These are phyloP conservation scores for Solanum appendiculatum DNA, from an alignment of 257 asterid species.

Conservation along the genomic window DNA sequence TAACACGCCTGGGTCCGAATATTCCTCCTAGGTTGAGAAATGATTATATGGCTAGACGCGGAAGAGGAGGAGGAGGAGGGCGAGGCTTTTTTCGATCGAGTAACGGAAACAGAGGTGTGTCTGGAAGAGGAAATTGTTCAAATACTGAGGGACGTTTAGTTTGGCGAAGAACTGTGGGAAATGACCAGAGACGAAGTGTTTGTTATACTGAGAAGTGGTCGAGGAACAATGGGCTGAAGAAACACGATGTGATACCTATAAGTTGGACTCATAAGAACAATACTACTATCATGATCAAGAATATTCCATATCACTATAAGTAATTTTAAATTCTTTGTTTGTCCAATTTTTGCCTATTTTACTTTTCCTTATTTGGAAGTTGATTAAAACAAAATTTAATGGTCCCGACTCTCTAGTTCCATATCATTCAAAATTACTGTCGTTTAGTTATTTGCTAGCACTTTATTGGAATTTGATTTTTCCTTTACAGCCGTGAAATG, in stretches of 20 bases:
- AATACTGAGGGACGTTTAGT: not conserved
- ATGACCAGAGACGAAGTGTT: not conserved
- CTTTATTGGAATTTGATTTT: not conserved
- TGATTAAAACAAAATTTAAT: too few relatives aligned
- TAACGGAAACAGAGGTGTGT: not conserved
- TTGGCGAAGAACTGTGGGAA: not conserved
- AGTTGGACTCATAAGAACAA: conserved; percentile 6
- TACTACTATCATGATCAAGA: conserved; percentile 53
- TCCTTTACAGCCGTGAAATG: conserved; percentile 24
- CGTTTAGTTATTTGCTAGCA: not conserved
- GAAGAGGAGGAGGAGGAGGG: not conserved
- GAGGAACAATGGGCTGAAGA: not conserved
- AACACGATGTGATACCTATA: conserved; percentile 24
- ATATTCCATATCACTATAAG: conserved; percentile 49
- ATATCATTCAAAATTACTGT: not conserved
- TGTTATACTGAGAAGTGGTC: not conserved
- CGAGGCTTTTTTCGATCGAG: not conserved
- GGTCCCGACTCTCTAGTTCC: not conserved
- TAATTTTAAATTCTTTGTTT: not conserved
- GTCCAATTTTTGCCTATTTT: not conserved
- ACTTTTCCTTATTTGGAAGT: not conserved
- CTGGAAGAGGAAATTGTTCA: not conserved
- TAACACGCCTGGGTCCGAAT: not conserved
- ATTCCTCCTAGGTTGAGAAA: not conserved
- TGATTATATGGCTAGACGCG: not conserved